These are phyloP conservation scores for Onygenales sp. DNA, from an alignment of 2,329 filamentous ascomycete genomes.

Conservation along the genomic window DNA sequence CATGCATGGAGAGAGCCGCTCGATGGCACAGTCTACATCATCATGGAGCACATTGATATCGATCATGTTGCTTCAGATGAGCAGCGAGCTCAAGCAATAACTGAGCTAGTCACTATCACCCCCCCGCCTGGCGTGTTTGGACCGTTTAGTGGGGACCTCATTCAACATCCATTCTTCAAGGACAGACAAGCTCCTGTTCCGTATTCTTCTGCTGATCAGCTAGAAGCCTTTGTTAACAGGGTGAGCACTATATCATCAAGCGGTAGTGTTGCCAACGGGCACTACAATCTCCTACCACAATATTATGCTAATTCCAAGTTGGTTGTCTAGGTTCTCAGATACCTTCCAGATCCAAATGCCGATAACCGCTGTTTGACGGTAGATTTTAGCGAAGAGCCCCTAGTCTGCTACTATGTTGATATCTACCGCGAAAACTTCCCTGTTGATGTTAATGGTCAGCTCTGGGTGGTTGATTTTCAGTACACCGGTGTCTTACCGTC, in stretches of 20 bases:
- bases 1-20: neutral
- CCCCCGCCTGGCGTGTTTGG: slow-evolving; percentile 3
- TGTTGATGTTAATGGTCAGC: slow-evolving; percentile 1
- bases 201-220: neutral
- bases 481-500: neutral
- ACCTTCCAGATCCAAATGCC: neutral
- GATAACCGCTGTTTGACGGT: slow-evolving; percentile 1
- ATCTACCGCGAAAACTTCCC: slow-evolving; percentile 5
- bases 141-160: slow-evolving; percentile 6
- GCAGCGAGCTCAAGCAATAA: slow-evolving; percentile 8
- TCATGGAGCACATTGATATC: slow-evolving; percentile 9
- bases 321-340: neutral
- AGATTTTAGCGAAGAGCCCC: slow-evolving; percentile 1
- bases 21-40: slow-evolving; percentile 13
- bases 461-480: slow-evolving; percentile 6
- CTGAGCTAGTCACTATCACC: slow-evolving; percentile 8
- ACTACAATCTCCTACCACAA: neutral
- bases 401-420: slow-evolving; percentile 3
- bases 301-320: neutral
- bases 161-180: slow-evolving; percentile 11
- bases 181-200: slow-evolving; percentile 1
- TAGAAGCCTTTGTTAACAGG: slow-evolving; percentile 2
- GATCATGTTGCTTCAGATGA: slow-evolving; percentile 3
- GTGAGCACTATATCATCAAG: neutral
- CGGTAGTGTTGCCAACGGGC: neutral